Evolutionary conservation across 2,329 filamentous ascomycete genomes (phyloP), one percentile per base, ranked within the genome.

Genomic region (Fusarium algeriense): DNA sequence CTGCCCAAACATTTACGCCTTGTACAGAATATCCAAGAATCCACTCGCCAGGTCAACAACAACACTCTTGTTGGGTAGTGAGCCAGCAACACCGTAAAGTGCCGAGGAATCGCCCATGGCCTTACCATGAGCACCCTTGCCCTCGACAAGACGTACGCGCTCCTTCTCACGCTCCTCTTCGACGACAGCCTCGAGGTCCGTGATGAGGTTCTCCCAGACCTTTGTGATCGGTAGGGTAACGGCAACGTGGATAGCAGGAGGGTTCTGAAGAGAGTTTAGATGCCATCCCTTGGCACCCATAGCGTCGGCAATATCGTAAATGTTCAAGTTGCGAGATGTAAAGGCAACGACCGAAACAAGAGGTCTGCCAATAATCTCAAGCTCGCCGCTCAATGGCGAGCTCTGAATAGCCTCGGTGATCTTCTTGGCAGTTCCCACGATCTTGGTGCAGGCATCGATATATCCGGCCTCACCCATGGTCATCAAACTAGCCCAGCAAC

Each of bases 401-500:
- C 89, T 87, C 50, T 88, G 87, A 68, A 99, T 91, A 17, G 92
- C 90, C 14, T 91, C 85, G 71, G 90, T 91, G 74, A 99, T 92
- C 79, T 92, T 92, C 85, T 95, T 95, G 70, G 95, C 88, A 2
- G 93, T 89, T 67, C 93, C 93, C 9, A 99, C 93, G 74, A 99
- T 98, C 79, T 92, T 90, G 78, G 91, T 90, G 81, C 95, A 98
- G 10, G 94, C 90, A 68, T 93, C 90, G 32, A 97, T 87, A 82
- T 99, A 99, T 8, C 96, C 96, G 32, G 88, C 85, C 81, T 97
- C 93, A 69, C 96, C 96, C 34, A 97, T 89, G 56, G 87, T 89
- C 91, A 99, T 95, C 78, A 99, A 85, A 81, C 90, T 94, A 4
- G 95, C 91, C 96, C 97, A 99, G 85, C 95, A 97, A 50, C 93